phyloP scores from a whole-genome alignment of 2,329 filamentous ascomycete genomes.

The Neurospora sp. region DNA sequence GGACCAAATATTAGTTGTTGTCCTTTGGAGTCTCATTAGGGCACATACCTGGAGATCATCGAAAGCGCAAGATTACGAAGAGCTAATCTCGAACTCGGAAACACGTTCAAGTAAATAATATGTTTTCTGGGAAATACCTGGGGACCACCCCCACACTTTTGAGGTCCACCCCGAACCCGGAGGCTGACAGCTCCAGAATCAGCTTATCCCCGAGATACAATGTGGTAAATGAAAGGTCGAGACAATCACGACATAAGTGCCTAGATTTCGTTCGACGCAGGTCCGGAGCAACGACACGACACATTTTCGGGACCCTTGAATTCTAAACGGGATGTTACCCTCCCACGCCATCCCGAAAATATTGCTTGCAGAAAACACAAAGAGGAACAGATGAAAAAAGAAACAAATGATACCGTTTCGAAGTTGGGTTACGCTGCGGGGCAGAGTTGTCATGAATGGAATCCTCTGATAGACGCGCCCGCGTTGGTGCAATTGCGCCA shows the following conservation, averaged over 20 bases:
- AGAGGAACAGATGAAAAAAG: neutral
- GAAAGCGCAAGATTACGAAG: neutral
- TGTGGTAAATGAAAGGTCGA: neutral
- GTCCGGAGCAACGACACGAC: neutral
- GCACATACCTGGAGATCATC: neutral
- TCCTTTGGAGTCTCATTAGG: neutral
- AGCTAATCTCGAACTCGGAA: neutral
- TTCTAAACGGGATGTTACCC: neutral
- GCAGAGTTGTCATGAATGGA: neutral
- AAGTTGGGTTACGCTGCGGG: neutral
- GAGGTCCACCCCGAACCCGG: neutral
- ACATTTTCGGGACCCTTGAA: neutral
- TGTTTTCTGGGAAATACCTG: too few relatives aligned
- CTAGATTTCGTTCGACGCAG: neutral
- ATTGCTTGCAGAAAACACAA: neutral
- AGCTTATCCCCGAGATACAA: neutral
- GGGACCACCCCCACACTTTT: too few relatives aligned
- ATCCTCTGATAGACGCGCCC: neutral
- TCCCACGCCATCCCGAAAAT: neutral
- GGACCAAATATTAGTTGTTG: neutral
- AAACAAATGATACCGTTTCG: neutral
- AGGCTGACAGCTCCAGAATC: neutral
- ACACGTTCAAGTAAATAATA: neutral
- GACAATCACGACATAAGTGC: neutral
- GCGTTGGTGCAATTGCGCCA: neutral